phyloP scores from a whole-genome alignment of 768 basidiomycete species.

The Stropharia rugosoannulata region DNA sequence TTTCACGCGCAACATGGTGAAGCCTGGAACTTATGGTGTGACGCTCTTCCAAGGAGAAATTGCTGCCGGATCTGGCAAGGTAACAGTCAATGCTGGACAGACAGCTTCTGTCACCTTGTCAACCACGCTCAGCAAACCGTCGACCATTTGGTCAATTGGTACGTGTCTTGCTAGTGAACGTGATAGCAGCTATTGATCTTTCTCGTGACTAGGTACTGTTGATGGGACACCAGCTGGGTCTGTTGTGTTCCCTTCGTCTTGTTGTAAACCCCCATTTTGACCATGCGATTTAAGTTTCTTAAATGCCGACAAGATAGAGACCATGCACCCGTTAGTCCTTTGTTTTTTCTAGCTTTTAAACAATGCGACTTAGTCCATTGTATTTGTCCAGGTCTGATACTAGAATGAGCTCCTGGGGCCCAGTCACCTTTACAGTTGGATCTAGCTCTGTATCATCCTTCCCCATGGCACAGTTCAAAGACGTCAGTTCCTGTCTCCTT shows the following conservation, averaged over 20 bases:
- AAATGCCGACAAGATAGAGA: constrained; percentile 49
- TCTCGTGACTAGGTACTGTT: constrained; percentile 30
- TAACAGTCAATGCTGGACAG: constrained; percentile 38
- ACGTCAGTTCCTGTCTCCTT: constrained; percentile 16
- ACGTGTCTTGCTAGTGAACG: background rate
- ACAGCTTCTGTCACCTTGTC: constrained; percentile 33
- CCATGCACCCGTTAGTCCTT: constrained; percentile 43
- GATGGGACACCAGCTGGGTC: constrained; percentile 46
- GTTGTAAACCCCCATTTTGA: background rate
- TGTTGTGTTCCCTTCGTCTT: background rate
- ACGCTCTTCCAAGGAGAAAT: constrained; percentile 47
- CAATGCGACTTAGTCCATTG: background rate
- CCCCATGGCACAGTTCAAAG: constrained; percentile 52
- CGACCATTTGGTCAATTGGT: constrained; percentile 46
- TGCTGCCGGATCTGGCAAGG: constrained; percentile 40
- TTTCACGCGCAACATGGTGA: constrained; percentile 44
- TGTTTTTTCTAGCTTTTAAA: background rate
- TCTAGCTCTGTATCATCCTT: constrained; percentile 36
- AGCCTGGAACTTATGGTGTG: constrained; percentile 47
- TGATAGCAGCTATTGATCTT: background rate
- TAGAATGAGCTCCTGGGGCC: constrained; percentile 46
- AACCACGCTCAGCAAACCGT: constrained; percentile 30
- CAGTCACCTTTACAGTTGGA: constrained; percentile 44
- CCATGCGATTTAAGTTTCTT: constrained; percentile 32
- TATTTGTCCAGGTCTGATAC: constrained; percentile 34